Evolutionary conservation across 2,329 filamentous ascomycete genomes (phyloP).

Genomic region (Colletotrichum chrysophilum): DNA sequence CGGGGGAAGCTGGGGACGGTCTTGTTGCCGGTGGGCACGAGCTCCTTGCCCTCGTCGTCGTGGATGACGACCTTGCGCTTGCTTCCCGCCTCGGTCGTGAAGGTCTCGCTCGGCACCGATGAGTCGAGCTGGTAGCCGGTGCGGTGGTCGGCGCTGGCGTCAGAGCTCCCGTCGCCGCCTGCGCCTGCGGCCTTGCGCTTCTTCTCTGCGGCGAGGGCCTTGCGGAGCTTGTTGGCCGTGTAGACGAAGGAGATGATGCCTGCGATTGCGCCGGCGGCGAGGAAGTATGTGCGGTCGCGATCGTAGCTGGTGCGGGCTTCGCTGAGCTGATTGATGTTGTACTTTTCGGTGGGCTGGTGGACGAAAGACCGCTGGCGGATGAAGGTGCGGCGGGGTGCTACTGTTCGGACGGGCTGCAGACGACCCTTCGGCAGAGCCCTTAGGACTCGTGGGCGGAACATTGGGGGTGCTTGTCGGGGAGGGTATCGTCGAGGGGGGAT

Average conservation of each 20-base stretch:
- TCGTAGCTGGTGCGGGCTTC: constrained; percentile 54
- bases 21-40: constrained; percentile 81
- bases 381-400: constrained; percentile 37
- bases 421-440: constrained; percentile 28
- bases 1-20: constrained; percentile 82
- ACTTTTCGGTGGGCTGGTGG: constrained; percentile 48
- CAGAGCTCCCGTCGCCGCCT: constrained; percentile 15
- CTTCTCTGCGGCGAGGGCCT: constrained; percentile 40
- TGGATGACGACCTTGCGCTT: constrained; percentile 66
- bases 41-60: constrained; percentile 72
- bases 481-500: neutral
- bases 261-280: constrained; percentile 54
- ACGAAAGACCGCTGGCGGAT: constrained; percentile 27
- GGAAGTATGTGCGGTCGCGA: constrained; percentile 54
- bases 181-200: constrained; percentile 21
- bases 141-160: constrained; percentile 16
- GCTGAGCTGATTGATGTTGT: constrained; percentile 56
- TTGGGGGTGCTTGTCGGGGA: constrained; percentile 8
- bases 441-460: constrained; percentile 32
- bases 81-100: constrained; percentile 53
- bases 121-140: constrained; percentile 43
- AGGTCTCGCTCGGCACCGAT: constrained; percentile 48
- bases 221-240: constrained; percentile 57
- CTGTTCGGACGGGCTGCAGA: constrained; percentile 17
- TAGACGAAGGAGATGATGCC: constrained; percentile 56